Percentiles rank a stretch among this genome's conserved stretches.
Evolutionary conservation across 768 basidiomycete genomes (phyloP).

Genomic region (Clitopilus passeckerianus): DNA sequence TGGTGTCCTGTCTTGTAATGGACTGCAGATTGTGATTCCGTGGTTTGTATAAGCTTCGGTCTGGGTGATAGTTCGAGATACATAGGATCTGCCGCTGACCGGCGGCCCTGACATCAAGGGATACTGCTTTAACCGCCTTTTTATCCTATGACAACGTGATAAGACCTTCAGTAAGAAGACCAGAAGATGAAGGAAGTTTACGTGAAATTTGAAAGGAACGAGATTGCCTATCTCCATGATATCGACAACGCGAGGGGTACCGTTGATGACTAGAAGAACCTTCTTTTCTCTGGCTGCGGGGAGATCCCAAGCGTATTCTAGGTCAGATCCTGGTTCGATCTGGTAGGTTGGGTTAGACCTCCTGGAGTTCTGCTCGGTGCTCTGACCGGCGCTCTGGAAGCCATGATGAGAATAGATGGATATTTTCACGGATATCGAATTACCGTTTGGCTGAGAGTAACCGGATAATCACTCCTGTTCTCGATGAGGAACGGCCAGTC

Average conservation of each 20-base stretch:
- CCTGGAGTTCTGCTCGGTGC: neutral
- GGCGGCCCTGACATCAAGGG: slow-evolving; percentile 90
- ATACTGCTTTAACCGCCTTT: slow-evolving; percentile 61
- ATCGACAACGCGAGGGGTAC: slow-evolving; percentile 66
- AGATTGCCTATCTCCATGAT: slow-evolving; percentile 95
- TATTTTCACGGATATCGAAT: neutral
- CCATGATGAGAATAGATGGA: slow-evolving; percentile 1
- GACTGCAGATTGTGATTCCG: slow-evolving; percentile 42
- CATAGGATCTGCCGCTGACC: slow-evolving; percentile 79
- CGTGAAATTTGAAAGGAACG: slow-evolving; percentile 82
- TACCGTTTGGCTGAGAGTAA: slow-evolving; percentile 76
- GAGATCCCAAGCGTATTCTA: slow-evolving; percentile 89
- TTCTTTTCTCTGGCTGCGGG: slow-evolving; percentile 83
- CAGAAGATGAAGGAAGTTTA: slow-evolving; percentile 28
- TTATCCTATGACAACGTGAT: slow-evolving; percentile 32
- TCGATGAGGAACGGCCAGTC: slow-evolving; percentile 89
- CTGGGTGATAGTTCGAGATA: slow-evolving; percentile 83
- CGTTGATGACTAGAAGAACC: slow-evolving; percentile 59
- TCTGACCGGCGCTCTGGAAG: neutral
- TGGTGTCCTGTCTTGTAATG: slow-evolving; percentile 61
- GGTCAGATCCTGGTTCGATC: slow-evolving; percentile 47
- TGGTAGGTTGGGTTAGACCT: slow-evolving; percentile 42
- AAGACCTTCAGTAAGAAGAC: neutral
- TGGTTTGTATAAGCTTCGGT: slow-evolving; percentile 85
- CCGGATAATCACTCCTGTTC: slow-evolving; percentile 74